Percentiles rank a stretch among this genome's conserved stretches.
Evolutionary conservation across 441 rosid species (phyloP).

Genomic region (Geranium incanum): DNA sequence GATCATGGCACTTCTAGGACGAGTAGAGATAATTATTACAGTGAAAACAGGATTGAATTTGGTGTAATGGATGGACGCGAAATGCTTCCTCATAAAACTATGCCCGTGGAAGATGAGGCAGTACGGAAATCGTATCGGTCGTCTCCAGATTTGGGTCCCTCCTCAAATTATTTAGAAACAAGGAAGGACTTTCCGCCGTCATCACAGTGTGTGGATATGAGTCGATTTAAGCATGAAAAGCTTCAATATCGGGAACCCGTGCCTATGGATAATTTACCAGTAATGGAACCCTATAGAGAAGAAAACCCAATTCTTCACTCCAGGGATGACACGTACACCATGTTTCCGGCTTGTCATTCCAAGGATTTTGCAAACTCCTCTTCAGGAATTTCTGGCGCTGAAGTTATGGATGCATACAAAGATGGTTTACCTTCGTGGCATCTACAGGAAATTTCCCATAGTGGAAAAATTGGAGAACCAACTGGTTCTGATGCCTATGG

Average conservation of each 20-base stretch:
- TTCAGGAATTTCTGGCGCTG: constrained; percentile 29
- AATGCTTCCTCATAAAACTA: neutral
- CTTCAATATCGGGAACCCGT: constrained; percentile 29
- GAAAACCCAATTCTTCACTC: constrained; percentile 25
- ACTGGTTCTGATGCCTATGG: constrained; percentile 25
- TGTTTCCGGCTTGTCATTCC: constrained; percentile 27
- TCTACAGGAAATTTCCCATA: constrained; percentile 33
- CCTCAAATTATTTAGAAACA: constrained; percentile 21
- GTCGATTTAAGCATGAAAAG: constrained; percentile 31
- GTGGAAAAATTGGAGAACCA: constrained; percentile 30
- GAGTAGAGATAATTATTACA: neutral
- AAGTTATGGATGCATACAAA: constrained; percentile 26
- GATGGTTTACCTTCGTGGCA: constrained; percentile 29
- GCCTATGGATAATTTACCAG: constrained; percentile 24
- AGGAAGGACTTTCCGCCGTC: constrained; percentile 22
- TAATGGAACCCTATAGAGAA: constrained; percentile 28
- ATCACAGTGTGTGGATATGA: constrained; percentile 24
- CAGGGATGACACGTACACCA: constrained; percentile 27
- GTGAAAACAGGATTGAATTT: too few species aligned
- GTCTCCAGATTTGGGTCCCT: neutral
- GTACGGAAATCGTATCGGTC: neutral
- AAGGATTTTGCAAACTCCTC: constrained; percentile 34
- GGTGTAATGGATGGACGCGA: too few species aligned
- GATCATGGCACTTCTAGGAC: neutral
- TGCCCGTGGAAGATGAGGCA: neutral